These are phyloP conservation scores for Pseudozyma pruni DNA, from an alignment of 1,284 basidiomycete genomes.

Conservation along the genomic window DNA sequence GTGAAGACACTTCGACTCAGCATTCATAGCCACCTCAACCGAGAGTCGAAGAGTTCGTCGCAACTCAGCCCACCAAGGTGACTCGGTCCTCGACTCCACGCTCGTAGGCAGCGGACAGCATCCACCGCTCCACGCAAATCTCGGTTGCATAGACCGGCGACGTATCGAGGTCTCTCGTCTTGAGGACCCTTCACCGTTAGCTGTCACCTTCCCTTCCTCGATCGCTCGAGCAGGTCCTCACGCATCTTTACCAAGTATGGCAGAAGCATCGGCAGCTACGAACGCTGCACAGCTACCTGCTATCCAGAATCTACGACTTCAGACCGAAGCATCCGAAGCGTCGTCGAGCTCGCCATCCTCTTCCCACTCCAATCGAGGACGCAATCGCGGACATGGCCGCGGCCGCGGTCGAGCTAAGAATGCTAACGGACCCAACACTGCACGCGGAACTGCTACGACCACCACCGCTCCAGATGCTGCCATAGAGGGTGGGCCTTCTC, in stretches of 20 bases:
- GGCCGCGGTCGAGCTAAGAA: slow-evolving; percentile 28
- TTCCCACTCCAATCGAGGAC: slow-evolving; percentile 16
- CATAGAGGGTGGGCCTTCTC: not conserved
- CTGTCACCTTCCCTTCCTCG: too few species aligned
- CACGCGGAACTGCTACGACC: not conserved
- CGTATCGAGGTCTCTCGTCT: not conserved
- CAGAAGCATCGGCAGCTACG: slow-evolving; percentile 16
- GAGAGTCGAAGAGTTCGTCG: not conserved
- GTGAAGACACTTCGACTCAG: slow-evolving; percentile 1
- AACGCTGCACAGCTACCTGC: slow-evolving; percentile 19
- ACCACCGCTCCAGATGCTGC: not conserved
- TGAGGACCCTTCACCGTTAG: too few species aligned
- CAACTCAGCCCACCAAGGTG: slow-evolving; percentile 8
- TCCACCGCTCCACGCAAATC: not conserved
- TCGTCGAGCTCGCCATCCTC: slow-evolving; percentile 10
- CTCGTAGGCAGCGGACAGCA: not conserved
- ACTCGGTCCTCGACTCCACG: not conserved
- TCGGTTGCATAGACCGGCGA: too few species aligned
- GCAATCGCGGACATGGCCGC: slow-evolving; percentile 13
- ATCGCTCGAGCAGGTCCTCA: too few species aligned
- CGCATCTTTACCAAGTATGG: too few species aligned
- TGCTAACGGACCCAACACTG: not conserved
- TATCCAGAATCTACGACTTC: slow-evolving; percentile 10
- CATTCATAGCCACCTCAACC: not conserved
- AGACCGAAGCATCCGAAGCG: slow-evolving; percentile 12